A percentile compares a stretch with the other conserved stretches of the same genome.
These are phyloP conservation scores for Zalaria sp. DNA, from an alignment of 2,329 filamentous ascomycete species.

Conservation along the genomic window DNA sequence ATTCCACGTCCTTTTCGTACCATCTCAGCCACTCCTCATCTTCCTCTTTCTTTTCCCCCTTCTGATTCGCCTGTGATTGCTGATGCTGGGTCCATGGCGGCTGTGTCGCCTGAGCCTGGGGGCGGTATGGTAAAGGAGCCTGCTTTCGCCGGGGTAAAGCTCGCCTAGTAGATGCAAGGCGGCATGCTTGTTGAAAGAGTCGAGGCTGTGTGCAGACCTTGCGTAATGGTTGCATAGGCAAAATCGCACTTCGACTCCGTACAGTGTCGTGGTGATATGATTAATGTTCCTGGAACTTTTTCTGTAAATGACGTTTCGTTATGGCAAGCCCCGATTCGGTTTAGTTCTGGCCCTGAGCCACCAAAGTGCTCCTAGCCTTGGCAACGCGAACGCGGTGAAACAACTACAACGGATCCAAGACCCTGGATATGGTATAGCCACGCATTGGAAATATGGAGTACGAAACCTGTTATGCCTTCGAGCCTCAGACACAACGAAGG, in stretches of 20 bases:
- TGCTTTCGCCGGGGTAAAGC: background rate
- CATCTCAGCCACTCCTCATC: conserved; percentile 6
- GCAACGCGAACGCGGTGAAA: no score
- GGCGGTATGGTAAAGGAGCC: background rate
- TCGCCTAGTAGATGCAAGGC: conserved; percentile 6
- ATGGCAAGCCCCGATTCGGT: no score
- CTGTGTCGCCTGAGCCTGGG: background rate
- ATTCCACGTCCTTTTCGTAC: conserved; percentile 9
- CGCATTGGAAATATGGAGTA: conserved; percentile 26
- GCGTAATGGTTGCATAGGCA: conserved; percentile 7
- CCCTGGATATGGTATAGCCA: no score
- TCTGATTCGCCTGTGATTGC: background rate
- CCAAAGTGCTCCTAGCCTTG: no score
- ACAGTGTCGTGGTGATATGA: no score
- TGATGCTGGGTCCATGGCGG: background rate
- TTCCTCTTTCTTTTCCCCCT: conserved; percentile 1
- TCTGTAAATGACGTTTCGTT: no score
- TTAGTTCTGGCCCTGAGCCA: no score
- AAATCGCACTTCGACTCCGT: no score
- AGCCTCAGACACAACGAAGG: conserved; percentile 18
- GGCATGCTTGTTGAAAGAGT: conserved; percentile 9
- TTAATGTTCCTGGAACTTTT: no score
- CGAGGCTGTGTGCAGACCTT: conserved; percentile 5
- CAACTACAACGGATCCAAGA: no score
- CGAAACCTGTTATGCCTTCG: conserved; percentile 32